Evolutionary conservation across 495 filamentous ascomycete genomes (phyloP).

Genomic region (Aspergillus avenaceus): DNA sequence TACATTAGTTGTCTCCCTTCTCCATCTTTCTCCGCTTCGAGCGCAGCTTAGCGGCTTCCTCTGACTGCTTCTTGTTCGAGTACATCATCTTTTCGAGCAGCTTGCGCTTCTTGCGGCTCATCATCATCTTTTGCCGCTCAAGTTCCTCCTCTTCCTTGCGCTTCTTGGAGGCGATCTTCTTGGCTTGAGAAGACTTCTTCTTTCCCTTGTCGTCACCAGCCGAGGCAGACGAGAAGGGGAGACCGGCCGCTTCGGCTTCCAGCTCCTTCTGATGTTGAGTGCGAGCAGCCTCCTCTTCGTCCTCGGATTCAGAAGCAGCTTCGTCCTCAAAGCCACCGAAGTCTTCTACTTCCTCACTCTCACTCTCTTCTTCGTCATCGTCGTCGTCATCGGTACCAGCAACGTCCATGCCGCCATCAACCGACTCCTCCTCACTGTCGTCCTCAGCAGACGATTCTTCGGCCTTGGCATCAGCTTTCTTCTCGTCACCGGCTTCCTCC

Average conservation of each 20-base stretch:
- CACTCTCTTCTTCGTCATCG: constrained; percentile 31
- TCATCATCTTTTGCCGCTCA: constrained; percentile 87
- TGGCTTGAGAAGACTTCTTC: constrained; percentile 60
- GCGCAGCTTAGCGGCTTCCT: constrained; percentile 68
- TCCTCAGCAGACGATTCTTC: constrained; percentile 3
- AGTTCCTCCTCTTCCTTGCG: constrained; percentile 77
- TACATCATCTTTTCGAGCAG: constrained; percentile 89
- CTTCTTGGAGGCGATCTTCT: constrained; percentile 63
- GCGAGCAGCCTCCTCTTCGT: constrained; percentile 48
- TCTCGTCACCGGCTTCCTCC: constrained; percentile 29
- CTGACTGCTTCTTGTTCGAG: constrained; percentile 78
- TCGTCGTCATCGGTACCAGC: constrained; percentile 46
- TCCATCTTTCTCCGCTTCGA: constrained; percentile 87
- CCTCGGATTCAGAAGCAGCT: constrained; percentile 43
- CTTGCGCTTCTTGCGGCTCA: constrained; percentile 87
- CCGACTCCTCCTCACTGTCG: constrained; percentile 50
- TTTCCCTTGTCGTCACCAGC: constrained; percentile 39
- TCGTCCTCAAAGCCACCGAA: constrained; percentile 43
- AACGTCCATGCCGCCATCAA: constrained; percentile 59
- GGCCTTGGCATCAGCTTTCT: constrained; percentile 13
- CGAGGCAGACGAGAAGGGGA: constrained; percentile 38
- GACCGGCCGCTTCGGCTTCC: constrained; percentile 77
- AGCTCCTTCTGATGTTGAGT: constrained; percentile 78
- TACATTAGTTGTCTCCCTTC: constrained; percentile 48
- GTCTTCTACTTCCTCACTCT: constrained; percentile 36